Evolutionary conservation across 2,329 filamentous ascomycete genomes (phyloP).

Genomic region (Trichoderma oligosporum): DNA sequence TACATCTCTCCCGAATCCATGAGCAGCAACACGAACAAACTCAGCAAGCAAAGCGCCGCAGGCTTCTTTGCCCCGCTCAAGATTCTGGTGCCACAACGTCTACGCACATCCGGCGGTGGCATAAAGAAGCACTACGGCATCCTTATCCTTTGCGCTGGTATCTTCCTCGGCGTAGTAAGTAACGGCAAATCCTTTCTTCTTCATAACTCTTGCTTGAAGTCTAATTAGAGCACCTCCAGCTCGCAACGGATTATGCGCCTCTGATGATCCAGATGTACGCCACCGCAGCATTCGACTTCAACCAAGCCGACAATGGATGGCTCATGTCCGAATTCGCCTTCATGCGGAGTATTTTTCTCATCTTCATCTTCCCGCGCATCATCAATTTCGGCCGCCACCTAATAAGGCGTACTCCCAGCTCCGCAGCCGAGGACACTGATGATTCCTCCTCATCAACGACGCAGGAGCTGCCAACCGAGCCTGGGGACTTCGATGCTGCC

Average conservation of each 20-base stretch:
- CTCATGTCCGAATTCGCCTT: constrained; percentile 55
- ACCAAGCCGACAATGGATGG: constrained; percentile 53
- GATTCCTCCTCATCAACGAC: background rate
- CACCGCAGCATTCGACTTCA: constrained; percentile 52
- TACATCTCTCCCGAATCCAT: constrained; percentile 46
- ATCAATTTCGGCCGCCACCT: constrained; percentile 43
- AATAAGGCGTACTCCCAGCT: background rate
- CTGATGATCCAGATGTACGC: constrained; percentile 59
- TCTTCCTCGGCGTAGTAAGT: constrained; percentile 60
- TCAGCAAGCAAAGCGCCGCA: constrained; percentile 35
- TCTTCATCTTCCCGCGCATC: constrained; percentile 51
- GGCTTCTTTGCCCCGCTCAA: constrained; percentile 61
- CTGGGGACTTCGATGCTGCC: constrained; percentile 41
- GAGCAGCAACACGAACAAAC: constrained; percentile 26
- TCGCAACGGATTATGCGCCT: constrained; percentile 66
- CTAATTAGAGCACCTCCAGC: constrained; percentile 28
- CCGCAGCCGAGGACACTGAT: background rate
- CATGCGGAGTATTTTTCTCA: constrained; percentile 52
- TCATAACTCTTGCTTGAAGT: background rate
- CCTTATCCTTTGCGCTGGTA: constrained; percentile 59
- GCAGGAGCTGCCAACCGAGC: constrained; percentile 33
- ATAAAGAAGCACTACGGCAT: constrained; percentile 57
- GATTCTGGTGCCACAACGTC: constrained; percentile 56
- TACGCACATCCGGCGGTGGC: constrained; percentile 49
- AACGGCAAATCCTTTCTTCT: background rate